Evolutionary conservation across 129 eudicot species (phyloP), one percentile per base, ranked within the genome.

Genomic region (Scalesia atractyloides): DNA sequence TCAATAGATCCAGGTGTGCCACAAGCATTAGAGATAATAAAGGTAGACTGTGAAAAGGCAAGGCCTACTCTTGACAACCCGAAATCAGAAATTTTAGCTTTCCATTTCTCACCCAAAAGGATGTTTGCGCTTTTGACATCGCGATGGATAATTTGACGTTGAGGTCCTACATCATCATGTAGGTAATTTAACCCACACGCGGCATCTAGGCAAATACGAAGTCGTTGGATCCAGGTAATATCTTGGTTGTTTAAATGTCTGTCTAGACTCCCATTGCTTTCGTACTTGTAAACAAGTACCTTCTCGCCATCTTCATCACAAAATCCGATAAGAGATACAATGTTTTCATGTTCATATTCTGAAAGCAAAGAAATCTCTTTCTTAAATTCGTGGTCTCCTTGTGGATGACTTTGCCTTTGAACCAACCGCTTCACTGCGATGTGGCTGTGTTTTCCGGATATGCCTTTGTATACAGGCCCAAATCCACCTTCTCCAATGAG

Each of bases 261-360:
- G 66, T 69, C 69, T 0, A 80, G 84, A 14, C 78, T 68, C 44
- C 77, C 84, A 11, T 69, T 44, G 0, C 60, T 33, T 47, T 74
- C 78, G 9, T 74, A 58, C 66, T 80, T 74, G 41, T 80, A 80
- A 39, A 80, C 80, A 68, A 80, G 73, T 12, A 80, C 69, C 73
- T 52, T 80, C 16, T 80, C 73, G 10, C 30, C 72, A 6, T 48
- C 59, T 52, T 52, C 59, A 0, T 52, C 59, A 52, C 59, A 52
- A 6, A 52, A 52, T 52, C 59, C 59, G 26, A 52, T 11, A 52
- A 52, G 59, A 52, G 59, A 52, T 10, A 52, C 59, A 52, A 52
- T 52, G 3, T 52, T 52, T 52, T 52, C 26, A 52, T 52, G 59
- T 52, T 52, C 17, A 52, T 52, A 52, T 52, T 52, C 9, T 17